phyloP scores from a whole-genome alignment of 768 basidiomycete species.

The Kwoniella newhampshirensis region DNA sequence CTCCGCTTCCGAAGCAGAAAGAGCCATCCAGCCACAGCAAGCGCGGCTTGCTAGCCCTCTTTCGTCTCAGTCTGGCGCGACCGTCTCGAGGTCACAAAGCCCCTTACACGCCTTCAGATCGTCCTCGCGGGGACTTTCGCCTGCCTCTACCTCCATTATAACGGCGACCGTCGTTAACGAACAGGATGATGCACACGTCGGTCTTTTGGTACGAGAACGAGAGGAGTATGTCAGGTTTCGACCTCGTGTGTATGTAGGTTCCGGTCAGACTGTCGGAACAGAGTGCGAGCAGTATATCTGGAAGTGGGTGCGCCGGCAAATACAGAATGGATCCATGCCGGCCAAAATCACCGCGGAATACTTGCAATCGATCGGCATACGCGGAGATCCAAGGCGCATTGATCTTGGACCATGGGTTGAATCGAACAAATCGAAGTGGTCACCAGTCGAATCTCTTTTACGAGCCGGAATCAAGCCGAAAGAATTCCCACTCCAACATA shows the following conservation, averaged over 20 bases:
- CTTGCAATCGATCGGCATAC: constrained; percentile 25
- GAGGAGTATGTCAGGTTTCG: constrained; percentile 24
- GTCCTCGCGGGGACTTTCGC: too few relatives aligned
- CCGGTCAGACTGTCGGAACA: constrained; percentile 10
- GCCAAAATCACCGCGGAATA: constrained; percentile 16
- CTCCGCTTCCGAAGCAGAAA: constrained; percentile 21
- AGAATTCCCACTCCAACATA: constrained; percentile 26
- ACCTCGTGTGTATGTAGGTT: background rate
- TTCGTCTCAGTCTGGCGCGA: background rate
- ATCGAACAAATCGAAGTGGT: constrained; percentile 14
- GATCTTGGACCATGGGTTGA: constrained; percentile 23
- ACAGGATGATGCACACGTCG: constrained; percentile 24
- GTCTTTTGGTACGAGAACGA: constrained; percentile 26
- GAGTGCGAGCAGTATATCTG: constrained; percentile 18
- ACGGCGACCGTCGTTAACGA: background rate
- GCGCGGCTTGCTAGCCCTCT: background rate
- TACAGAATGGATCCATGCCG: constrained; percentile 19
- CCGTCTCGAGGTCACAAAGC: background rate
- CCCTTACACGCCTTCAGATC: too few relatives aligned
- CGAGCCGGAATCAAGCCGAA: constrained; percentile 27
- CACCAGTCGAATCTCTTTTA: constrained; percentile 28
- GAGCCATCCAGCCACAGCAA: background rate
- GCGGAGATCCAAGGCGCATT: constrained; percentile 9
- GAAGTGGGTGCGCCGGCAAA: constrained; percentile 22
- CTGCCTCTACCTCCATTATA: background rate